Evolutionary conservation across 352 stramenopile genomes (phyloP).

Genomic region (Phytophthora kernoviae): DNA sequence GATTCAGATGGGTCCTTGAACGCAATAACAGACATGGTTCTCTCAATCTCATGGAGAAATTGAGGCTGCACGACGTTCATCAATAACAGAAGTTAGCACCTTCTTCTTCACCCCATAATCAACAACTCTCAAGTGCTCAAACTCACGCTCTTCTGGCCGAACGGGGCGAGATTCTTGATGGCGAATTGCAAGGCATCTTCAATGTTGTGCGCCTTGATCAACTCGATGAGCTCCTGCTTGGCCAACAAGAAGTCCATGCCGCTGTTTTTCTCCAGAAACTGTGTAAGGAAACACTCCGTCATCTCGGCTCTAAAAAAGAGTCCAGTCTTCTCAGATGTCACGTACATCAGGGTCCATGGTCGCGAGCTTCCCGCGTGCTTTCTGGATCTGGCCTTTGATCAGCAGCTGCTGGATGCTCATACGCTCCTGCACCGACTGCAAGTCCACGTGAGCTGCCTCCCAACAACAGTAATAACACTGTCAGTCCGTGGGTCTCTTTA

Average conservation of each 20-base stretch:
- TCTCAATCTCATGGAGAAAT: slow-evolving; percentile 78
- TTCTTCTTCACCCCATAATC: not conserved
- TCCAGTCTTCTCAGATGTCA: not conserved
- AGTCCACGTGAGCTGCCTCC: slow-evolving; percentile 61
- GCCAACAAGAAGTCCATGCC: slow-evolving; percentile 77
- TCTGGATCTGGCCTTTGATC: slow-evolving; percentile 63
- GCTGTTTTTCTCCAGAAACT: slow-evolving; percentile 66
- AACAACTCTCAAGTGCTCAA: not conserved
- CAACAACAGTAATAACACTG: not conserved
- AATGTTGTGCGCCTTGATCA: slow-evolving; percentile 73
- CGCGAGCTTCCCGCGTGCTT: slow-evolving; percentile 57
- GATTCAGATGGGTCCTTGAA: slow-evolving; percentile 72
- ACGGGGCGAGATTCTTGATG: slow-evolving; percentile 70
- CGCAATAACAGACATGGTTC: slow-evolving; percentile 77
- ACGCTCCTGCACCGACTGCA: slow-evolving; percentile 75
- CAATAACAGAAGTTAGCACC: slow-evolving; percentile 5
- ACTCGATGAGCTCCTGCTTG: slow-evolving; percentile 82
- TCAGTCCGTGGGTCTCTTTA: slow-evolving; percentile 17
- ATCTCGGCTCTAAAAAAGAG: not conserved
- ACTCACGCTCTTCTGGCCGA: slow-evolving; percentile 77
- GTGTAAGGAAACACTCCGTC: slow-evolving; percentile 1
- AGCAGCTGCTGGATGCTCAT: slow-evolving; percentile 76
- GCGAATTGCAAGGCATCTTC: slow-evolving; percentile 74
- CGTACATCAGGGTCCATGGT: slow-evolving; percentile 54
- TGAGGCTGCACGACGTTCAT: slow-evolving; percentile 42